Conservation (phyloP, 306 rosid species). For the Cucurbita pepo region DNA sequence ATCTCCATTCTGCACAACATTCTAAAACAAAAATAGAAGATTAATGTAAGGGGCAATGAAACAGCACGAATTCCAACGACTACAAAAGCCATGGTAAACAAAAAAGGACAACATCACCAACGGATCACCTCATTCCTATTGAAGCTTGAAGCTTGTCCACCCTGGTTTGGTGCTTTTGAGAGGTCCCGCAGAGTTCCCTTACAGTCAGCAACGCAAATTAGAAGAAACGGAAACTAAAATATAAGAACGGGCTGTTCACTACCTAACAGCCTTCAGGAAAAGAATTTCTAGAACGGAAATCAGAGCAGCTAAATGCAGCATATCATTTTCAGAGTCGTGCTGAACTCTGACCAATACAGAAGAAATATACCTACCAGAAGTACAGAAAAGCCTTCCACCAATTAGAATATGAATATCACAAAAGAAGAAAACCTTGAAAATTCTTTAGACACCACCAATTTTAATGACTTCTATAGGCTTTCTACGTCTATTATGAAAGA, state of each 20-base stretch:
- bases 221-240: background rate
- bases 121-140: slow-evolving; percentile 32
- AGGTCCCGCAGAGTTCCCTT: slow-evolving; percentile 64
- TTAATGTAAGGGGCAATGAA: too few relatives aligned
- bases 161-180: slow-evolving; percentile 28
- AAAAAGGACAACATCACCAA: too few relatives aligned
- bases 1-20: background rate
- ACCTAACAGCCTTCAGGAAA: too few relatives aligned
- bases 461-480: too few relatives aligned
- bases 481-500: too few relatives aligned
- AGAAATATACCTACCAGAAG: too few relatives aligned
- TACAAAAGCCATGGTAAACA: background rate
- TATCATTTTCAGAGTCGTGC: background rate
- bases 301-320: background rate
- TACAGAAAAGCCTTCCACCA: too few relatives aligned
- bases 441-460: too few relatives aligned
- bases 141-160: slow-evolving; percentile 27
- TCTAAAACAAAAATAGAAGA: background rate
- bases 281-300: background rate
- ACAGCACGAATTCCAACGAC: background rate
- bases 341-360: background rate
- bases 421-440: too few relatives aligned
- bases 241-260: too few relatives aligned
- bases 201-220: background rate
- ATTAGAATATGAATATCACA: too few relatives aligned